Evolutionary conservation across 208 protist species (phyloP).

Genomic region (Tetramitus jugosus): DNA sequence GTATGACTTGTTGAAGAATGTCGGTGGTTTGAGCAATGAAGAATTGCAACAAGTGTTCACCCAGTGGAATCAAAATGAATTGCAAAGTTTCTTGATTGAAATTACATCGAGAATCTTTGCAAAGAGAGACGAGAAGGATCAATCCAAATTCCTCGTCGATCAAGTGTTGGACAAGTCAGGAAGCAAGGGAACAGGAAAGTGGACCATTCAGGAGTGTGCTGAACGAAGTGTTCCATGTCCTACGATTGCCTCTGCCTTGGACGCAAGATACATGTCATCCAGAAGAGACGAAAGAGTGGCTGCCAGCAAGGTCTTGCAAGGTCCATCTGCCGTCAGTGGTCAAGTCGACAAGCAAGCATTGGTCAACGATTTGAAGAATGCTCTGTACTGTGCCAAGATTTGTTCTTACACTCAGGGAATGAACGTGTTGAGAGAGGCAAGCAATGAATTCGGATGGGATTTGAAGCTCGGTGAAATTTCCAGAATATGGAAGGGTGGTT

Average conservation of each 20-base stretch:
- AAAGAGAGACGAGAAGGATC: constrained; percentile 60
- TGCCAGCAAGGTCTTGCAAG: constrained; percentile 37
- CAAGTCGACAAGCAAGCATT: constrained; percentile 39
- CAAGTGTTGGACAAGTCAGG: constrained; percentile 87
- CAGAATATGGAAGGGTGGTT: constrained; percentile 75
- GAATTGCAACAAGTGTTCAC: constrained; percentile 78
- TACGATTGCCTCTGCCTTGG: constrained; percentile 60
- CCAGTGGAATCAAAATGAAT: constrained; percentile 86
- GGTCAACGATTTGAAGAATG: constrained; percentile 49
- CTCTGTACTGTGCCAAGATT: constrained; percentile 65
- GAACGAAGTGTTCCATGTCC: constrained; percentile 36
- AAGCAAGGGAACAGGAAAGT: constrained; percentile 94
- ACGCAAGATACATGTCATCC: constrained; percentile 79
- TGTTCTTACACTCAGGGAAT: constrained; percentile 74
- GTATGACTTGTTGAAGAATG: constrained; percentile 77
- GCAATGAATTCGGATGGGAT: constrained; percentile 45
- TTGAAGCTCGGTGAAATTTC: constrained; percentile 61
- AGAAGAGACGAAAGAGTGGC: constrained; percentile 75
- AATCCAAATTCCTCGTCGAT: constrained; percentile 70
- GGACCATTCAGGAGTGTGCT: constrained; percentile 75
- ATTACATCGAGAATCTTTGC: constrained; percentile 88
- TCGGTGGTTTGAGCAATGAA: constrained; percentile 73
- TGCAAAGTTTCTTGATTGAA: constrained; percentile 94
- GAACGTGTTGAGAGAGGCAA: constrained; percentile 49
- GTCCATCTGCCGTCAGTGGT: constrained; percentile 10